These are phyloP conservation scores for Colletotrichum australisinense DNA, from an alignment of 2,329 filamentous ascomycete genomes.

Conservation along the genomic window DNA sequence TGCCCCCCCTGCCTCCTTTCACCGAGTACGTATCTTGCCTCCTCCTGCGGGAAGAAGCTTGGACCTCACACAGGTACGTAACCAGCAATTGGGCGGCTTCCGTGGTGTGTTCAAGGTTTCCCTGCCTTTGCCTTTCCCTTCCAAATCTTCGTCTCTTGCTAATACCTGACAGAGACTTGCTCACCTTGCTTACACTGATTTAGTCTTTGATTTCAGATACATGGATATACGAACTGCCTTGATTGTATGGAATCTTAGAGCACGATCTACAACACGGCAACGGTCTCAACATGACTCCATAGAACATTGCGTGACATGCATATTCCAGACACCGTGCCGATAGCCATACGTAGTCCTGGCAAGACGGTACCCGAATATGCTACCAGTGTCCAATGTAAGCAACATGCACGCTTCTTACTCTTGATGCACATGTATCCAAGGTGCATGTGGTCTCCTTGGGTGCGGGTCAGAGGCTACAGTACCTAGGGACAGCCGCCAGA, in stretches of 20 bases:
- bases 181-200: not conserved
- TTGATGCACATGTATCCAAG: not conserved
- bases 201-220: not conserved
- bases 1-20: not conserved
- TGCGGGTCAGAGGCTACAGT: not conserved
- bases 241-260: not conserved
- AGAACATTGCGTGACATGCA: not conserved
- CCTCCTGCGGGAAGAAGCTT: not conserved
- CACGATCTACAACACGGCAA: not conserved
- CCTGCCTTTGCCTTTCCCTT: not conserved
- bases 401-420: not conserved
- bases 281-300: not conserved
- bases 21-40: not conserved
- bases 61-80: not conserved
- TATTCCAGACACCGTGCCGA: not conserved
- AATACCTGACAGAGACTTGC: not conserved
- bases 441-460: not conserved
- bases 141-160: not conserved
- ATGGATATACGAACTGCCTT: not conserved
- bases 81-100: not conserved
- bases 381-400: not conserved
- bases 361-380: not conserved
- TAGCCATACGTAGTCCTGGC: not conserved
- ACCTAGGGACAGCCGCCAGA: not conserved
- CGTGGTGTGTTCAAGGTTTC: not conserved